Percentiles rank a stretch among this genome's conserved stretches.
Evolutionary conservation across 768 basidiomycete species (phyloP).

Genomic region (Pleurotus pulmonarius): DNA sequence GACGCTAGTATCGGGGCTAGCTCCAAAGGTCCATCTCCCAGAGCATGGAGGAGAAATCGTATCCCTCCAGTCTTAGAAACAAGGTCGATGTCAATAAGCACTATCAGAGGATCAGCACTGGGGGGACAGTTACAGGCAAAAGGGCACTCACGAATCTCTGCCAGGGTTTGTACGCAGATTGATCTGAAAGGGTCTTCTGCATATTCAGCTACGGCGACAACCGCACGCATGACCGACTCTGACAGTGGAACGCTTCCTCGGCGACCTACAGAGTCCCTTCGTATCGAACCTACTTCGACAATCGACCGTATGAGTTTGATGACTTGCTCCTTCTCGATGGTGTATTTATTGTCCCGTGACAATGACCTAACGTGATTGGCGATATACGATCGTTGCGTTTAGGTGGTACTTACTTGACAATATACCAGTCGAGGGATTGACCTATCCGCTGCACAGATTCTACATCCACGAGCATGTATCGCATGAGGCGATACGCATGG

Average conservation of each 20-base stretch:
- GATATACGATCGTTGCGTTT: constrained; percentile 1
- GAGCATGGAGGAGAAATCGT: constrained; percentile 76
- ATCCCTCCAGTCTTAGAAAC: constrained; percentile 81
- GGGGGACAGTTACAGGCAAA: background rate
- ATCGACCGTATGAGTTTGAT: constrained; percentile 85
- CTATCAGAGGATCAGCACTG: constrained; percentile 32
- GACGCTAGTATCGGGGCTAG: constrained; percentile 74
- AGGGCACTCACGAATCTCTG: constrained; percentile 74
- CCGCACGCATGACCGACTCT: constrained; percentile 75
- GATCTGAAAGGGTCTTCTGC: constrained; percentile 84
- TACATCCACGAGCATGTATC: constrained; percentile 71
- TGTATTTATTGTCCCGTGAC: constrained; percentile 78
- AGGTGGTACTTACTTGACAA: constrained; percentile 66
- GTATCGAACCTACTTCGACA: constrained; percentile 69
- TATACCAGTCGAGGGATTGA: constrained; percentile 81
- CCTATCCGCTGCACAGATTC: constrained; percentile 66
- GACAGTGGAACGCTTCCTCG: constrained; percentile 58
- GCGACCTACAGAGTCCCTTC: constrained; percentile 40
- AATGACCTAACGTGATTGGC: constrained; percentile 52
- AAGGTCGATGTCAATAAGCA: constrained; percentile 83
- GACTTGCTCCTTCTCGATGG: constrained; percentile 87
- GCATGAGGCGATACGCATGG: constrained; percentile 78
- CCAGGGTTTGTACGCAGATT: constrained; percentile 80
- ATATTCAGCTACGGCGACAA: constrained; percentile 93
- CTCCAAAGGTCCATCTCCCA: constrained; percentile 89